Conservation (phyloP, 192 early-diverging fungal genomes). For the Cetraspora pellucida region DNA sequence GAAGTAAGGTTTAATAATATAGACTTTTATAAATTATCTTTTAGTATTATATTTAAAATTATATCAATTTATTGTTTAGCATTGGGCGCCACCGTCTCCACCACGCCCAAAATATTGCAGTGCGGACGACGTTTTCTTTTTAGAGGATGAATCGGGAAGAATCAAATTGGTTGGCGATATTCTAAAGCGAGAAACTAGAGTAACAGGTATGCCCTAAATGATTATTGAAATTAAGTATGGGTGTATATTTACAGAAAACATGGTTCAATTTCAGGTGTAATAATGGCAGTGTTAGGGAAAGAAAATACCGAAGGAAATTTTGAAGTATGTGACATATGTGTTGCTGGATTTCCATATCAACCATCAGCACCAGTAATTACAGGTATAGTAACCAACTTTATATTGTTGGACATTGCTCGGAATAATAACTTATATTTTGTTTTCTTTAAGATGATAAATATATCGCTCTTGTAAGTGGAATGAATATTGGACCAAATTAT, state of each 20-base stretch:
- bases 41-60: not conserved
- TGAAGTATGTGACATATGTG: constrained; percentile 83
- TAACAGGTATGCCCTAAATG: constrained; percentile 63
- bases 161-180: constrained; percentile 69
- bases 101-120: constrained; percentile 68
- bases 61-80: constrained; percentile 42
- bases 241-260: not conserved
- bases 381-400: constrained; percentile 33
- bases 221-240: not conserved
- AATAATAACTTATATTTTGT: not conserved
- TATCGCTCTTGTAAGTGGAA: constrained; percentile 82
- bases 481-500: constrained; percentile 61
- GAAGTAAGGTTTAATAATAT: constrained; percentile 57
- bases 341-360: constrained; percentile 58
- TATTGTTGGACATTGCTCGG: not conserved
- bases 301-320: constrained; percentile 81
- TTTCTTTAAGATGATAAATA: constrained; percentile 49
- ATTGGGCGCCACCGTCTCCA: constrained; percentile 65
- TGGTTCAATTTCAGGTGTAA: constrained; percentile 54
- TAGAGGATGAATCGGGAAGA: constrained; percentile 95
- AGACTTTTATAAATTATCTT: not conserved
- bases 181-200: constrained; percentile 57
- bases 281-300: constrained; percentile 77
- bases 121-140: constrained; percentile 59
- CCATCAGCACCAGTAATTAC: constrained; percentile 49